Evolutionary conservation across 2,329 filamentous ascomycete species (phyloP), one percentile per base, ranked within the genome.

Genomic region (Fusarium brevicatenulatum): DNA sequence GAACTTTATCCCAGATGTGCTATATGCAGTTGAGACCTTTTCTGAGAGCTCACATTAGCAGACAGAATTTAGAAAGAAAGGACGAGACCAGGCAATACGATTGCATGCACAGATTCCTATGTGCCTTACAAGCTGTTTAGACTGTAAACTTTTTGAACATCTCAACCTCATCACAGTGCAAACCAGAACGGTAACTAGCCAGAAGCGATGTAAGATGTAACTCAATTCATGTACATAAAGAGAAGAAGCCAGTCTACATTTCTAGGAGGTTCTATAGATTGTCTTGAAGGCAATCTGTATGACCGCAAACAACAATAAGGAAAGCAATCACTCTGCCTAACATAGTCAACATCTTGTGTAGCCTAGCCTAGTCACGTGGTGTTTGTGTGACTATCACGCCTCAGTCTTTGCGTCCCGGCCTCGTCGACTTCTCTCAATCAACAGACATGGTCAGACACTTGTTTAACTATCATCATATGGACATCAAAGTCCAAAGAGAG

Each of bases 41-140:
- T 16, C 36, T 19, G 36, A 18, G 36, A 18, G 16, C 18, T 37
- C 18, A 6, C 9, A 37, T 10, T 2, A 36, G 18, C 36, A 37
- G 9, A 19, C 36, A 19, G 9, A 10, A 19, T 5, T 37, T 9
- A 37, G 36, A 37, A 10, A 37, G 36, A 7, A 37, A 3, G 9
- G 18, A 37, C 10, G 1, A 37, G 36, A 19, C 1, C 9, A 4
- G 5, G 2, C 8, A 2, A 25, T 4, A 9, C 4, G 5, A 19
- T 52, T 9, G 3, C 1, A 11, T 12, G 2, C 3, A 37, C 4
- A 5, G 5, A 53, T 16, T 28, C 19, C 9, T 13, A 5, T 37
- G 12, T 9, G 5, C 12, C 18, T 25, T 9, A 13, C 1, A 8
- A 9, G 4, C 12, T 13, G 3, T 9, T 9, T 10, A 4, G 2